Evolutionary conservation across 148 eudicot genomes (phyloP).

Genomic region (Silene uniflora): DNA sequence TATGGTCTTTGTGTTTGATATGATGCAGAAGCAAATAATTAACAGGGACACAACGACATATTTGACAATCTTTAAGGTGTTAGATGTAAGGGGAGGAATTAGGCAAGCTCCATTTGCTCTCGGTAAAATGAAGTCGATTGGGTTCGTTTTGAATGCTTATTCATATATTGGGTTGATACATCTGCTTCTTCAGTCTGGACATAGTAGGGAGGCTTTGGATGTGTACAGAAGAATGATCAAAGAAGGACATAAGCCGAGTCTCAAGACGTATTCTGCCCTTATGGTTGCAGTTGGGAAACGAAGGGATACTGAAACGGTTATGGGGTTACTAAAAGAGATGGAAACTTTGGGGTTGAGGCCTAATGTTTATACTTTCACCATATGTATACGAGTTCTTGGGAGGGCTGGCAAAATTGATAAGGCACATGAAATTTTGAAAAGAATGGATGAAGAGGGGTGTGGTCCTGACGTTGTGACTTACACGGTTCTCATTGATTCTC

Average conservation of each 20-base stretch:
- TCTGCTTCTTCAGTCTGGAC: constrained; percentile 71
- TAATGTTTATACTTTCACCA: constrained; percentile 85
- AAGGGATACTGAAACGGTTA: constrained; percentile 73
- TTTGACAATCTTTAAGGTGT: constrained; percentile 63
- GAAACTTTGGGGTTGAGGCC: constrained; percentile 76
- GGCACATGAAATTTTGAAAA: constrained; percentile 43
- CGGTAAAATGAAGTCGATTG: constrained; percentile 48
- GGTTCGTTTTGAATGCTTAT: constrained; percentile 73
- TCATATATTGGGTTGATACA: constrained; percentile 88
- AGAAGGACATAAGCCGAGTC: constrained; percentile 77
- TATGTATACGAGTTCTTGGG: constrained; percentile 78
- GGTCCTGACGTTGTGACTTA: constrained; percentile 83
- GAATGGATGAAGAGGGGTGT: constrained; percentile 72
- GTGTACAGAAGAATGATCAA: constrained; percentile 66
- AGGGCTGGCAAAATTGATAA: constrained; percentile 50
- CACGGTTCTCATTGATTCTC: constrained; percentile 80
- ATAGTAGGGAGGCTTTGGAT: constrained; percentile 61
- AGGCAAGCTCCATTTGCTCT: constrained; percentile 71
- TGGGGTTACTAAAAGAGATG: constrained; percentile 76
- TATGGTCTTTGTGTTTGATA: constrained; percentile 73
- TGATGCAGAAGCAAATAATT: constrained; percentile 92
- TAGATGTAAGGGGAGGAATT: constrained; percentile 68
- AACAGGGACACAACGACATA: constrained; percentile 74
- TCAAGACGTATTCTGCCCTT: constrained; percentile 91
- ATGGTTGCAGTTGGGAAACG: constrained; percentile 91